phyloP scores from a whole-genome alignment of 2,329 filamentous ascomycete genomes.

The Sporothrix luriei region DNA sequence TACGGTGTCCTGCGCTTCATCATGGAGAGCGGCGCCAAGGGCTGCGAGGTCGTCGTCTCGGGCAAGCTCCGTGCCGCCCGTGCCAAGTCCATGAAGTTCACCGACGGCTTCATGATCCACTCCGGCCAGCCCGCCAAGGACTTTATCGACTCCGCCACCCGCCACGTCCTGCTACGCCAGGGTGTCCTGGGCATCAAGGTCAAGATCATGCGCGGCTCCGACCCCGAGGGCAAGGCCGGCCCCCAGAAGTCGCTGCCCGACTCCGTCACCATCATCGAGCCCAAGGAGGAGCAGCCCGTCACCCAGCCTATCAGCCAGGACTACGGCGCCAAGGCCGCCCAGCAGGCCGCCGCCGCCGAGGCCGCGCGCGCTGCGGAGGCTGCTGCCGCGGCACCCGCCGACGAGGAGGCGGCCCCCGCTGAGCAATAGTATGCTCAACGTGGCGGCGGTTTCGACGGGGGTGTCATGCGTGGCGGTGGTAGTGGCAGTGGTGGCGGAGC shows the following conservation, averaged over 20 bases:
- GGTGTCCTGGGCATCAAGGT: conserved; percentile 99
- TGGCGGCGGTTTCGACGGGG: background rate
- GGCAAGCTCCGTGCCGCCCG: conserved; percentile 98
- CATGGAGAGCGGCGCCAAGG: conserved; percentile 99
- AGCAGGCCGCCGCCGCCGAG: conserved; percentile 66
- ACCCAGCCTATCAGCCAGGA: conserved; percentile 96
- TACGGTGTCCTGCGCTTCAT: conserved; percentile 99
- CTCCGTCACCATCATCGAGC: conserved; percentile 99
- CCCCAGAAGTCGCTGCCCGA: conserved; percentile 97
- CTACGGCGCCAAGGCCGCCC: conserved; percentile 88
- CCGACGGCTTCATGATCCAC: conserved; percentile 99
- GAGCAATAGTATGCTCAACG: conserved; percentile 49
- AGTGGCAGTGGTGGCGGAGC: too few relatives aligned
- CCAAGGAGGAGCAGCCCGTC: conserved; percentile 97
- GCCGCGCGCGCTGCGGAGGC: conserved; percentile 58
- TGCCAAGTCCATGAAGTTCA: conserved; percentile 99
- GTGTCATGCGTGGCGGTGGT: background rate
- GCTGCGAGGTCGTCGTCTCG: conserved; percentile 98
- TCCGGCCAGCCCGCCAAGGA: conserved; percentile 99
- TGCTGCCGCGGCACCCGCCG: conserved; percentile 43
- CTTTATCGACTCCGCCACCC: conserved; percentile 98
- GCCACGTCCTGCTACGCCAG: conserved; percentile 99
- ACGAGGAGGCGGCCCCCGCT: conserved; percentile 58
- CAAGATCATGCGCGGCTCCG: conserved; percentile 99
- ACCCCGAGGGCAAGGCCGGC: conserved; percentile 98